These are phyloP conservation scores for Biscogniauxia mediterranea DNA, from an alignment of 2,329 filamentous ascomycete species.

Conservation along the genomic window DNA sequence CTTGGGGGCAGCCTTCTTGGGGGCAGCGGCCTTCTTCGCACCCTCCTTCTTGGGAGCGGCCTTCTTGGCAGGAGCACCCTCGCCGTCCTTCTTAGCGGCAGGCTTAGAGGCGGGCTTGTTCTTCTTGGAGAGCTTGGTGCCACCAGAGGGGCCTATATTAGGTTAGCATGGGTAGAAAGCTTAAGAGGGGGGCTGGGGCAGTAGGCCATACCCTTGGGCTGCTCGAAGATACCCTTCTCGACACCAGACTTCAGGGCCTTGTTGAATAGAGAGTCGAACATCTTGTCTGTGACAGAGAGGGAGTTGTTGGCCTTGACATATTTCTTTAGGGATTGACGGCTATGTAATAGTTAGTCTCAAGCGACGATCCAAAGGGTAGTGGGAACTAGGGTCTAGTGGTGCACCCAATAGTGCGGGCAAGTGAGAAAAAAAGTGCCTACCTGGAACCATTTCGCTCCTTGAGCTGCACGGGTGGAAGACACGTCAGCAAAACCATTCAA, in stretches of 20 bases:
- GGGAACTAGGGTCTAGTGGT: not conserved
- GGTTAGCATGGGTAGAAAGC: slow-evolving; percentile 19
- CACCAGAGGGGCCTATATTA: slow-evolving; percentile 70
- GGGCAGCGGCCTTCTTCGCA: slow-evolving; percentile 35
- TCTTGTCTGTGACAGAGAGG: slow-evolving; percentile 42
- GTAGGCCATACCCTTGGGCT: slow-evolving; percentile 73
- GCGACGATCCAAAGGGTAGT: slow-evolving; percentile 7
- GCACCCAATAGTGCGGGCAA: not conserved
- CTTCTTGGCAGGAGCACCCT: slow-evolving; percentile 17
- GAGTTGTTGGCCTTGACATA: slow-evolving; percentile 42
- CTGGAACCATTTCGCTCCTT: slow-evolving; percentile 62
- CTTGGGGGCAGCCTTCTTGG: slow-evolving; percentile 43
- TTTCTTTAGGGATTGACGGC: slow-evolving; percentile 62
- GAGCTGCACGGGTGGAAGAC: slow-evolving; percentile 44
- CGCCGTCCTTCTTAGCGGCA: slow-evolving; percentile 29
- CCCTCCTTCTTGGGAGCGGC: slow-evolving; percentile 36
- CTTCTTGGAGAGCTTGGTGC: slow-evolving; percentile 91
- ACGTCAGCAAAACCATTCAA: slow-evolving; percentile 38
- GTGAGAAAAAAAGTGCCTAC: slow-evolving; percentile 28
- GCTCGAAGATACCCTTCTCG: slow-evolving; percentile 81
- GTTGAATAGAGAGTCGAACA: slow-evolving; percentile 67
- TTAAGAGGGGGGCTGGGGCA: not conserved
- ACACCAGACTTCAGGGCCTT: slow-evolving; percentile 71
- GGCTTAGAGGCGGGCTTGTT: slow-evolving; percentile 44
- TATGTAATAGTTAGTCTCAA: slow-evolving; percentile 33